These are phyloP conservation scores for Candida labiduridarum DNA, from an alignment of 1,139 yeast species.

Conservation along the genomic window DNA sequence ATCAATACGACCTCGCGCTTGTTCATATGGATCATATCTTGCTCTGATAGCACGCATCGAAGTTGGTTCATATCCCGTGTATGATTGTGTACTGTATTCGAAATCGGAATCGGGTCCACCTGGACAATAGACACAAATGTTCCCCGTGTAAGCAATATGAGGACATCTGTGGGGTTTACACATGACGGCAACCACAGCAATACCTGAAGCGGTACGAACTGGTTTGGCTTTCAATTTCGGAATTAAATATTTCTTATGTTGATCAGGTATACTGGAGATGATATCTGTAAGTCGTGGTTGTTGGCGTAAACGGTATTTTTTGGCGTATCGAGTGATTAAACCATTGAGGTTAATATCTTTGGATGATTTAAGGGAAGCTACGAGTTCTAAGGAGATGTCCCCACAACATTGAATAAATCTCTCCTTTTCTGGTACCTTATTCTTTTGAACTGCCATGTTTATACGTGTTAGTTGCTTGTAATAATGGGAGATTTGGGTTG, in stretches of 20 bases:
- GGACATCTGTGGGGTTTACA: constrained; percentile 99
- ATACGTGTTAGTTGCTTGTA: no score
- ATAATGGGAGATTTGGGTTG: no score
- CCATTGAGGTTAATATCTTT: constrained; percentile 91
- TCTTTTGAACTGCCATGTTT: constrained; percentile 35
- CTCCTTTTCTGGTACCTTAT: constrained; percentile 80
- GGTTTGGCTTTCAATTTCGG: constrained; percentile 98
- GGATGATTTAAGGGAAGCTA: constrained; percentile 70
- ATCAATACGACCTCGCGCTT: constrained; percentile 96
- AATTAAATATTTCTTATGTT: constrained; percentile 83
- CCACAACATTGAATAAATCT: constrained; percentile 91
- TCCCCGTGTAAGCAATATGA: constrained; percentile 98
- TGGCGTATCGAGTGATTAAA: constrained; percentile 79
- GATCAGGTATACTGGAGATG: constrained; percentile 94
- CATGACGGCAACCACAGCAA: constrained; percentile 99
- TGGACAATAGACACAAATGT: constrained; percentile 97
- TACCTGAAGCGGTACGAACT: constrained; percentile 96
- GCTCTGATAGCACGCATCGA: constrained; percentile 99
- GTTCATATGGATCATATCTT: constrained; percentile 97
- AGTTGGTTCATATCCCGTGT: constrained; percentile 98
- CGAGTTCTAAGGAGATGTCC: constrained; percentile 87
- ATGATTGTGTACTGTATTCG: constrained; percentile 96
- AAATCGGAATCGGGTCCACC: constrained; percentile 99
- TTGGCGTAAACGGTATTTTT: constrained; percentile 85
- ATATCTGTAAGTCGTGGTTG: constrained; percentile 96